A percentile compares a stretch with the other conserved stretches of the same genome.
phyloP scores from a whole-genome alignment of 2,329 filamentous ascomycete species.

The Penicillium sp. region DNA sequence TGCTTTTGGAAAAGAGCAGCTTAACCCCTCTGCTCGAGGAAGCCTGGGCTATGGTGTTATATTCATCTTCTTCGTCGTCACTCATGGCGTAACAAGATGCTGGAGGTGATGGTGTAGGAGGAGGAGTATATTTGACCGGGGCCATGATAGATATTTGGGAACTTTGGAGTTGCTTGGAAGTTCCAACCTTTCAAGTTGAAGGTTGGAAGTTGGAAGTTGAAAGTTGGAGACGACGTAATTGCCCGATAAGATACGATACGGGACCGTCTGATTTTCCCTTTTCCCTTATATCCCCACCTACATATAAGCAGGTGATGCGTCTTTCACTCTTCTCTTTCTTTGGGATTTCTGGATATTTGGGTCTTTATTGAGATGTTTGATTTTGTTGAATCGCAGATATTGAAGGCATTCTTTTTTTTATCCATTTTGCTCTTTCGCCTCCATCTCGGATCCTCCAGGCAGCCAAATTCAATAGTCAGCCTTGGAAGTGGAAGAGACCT shows the following conservation, averaged over 20 bases:
- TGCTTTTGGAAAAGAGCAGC: constrained; percentile 93
- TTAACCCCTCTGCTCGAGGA: constrained; percentile 82
- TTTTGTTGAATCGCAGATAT: neutral
- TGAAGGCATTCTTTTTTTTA: neutral
- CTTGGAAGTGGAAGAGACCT: no score
- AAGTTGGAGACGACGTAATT: constrained; percentile 8
- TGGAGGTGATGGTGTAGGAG: constrained; percentile 65
- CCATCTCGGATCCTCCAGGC: constrained; percentile 3
- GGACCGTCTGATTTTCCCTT: neutral
- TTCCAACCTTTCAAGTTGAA: neutral
- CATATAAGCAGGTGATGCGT: neutral
- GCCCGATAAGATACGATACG: constrained; percentile 8
- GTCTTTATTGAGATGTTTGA: neutral
- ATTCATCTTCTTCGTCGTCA: constrained; percentile 93
- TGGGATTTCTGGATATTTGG: neutral
- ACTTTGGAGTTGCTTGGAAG: neutral
- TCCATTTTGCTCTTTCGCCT: neutral
- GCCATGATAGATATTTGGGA: constrained; percentile 31
- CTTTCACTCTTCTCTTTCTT: neutral
- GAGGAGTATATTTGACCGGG: constrained; percentile 39
- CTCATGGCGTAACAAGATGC: constrained; percentile 93
- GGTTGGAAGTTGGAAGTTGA: neutral
- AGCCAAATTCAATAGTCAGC: constrained; percentile 4
- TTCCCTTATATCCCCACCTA: neutral
- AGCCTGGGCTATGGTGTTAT: constrained; percentile 86